These are phyloP conservation scores for Calendula officinalis DNA, from an alignment of 129 eudicot genomes.

Conservation along the genomic window DNA sequence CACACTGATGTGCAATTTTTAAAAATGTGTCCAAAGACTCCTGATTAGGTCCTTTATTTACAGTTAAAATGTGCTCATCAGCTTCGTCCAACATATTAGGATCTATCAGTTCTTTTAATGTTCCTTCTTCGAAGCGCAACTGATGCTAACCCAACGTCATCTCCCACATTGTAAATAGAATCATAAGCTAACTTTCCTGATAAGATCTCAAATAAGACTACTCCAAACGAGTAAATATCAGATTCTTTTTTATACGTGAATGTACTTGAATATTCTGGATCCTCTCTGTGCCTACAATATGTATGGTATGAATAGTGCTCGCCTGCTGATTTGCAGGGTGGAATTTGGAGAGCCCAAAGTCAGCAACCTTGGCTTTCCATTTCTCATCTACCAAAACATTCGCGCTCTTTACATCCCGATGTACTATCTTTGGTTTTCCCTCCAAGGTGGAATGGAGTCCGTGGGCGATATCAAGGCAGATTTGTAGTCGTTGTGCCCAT, in stretches of 20 bases:
- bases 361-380: conserved; percentile 15
- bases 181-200: background rate
- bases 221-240: conserved; percentile 10
- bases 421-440: background rate
- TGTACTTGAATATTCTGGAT: background rate
- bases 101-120: background rate
- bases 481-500: conserved; percentile 1
- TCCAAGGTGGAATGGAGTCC: background rate
- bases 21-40: background rate
- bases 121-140: background rate
- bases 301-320: background rate
- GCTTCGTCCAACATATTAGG: conserved; percentile 4
- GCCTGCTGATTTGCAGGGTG: background rate
- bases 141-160: background rate
- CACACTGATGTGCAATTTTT: background rate
- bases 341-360: conserved; percentile 16
- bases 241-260: background rate
- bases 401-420: conserved; percentile 8
- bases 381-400: conserved; percentile 8
- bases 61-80: background rate
- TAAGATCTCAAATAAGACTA: conserved; percentile 8
- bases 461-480: conserved; percentile 7
- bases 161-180: background rate
- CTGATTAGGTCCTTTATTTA: conserved; percentile 4
- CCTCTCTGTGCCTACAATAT: conserved; percentile 5